phyloP scores from a whole-genome alignment of 208 protist genomes.

The Crithidia bombi region DNA sequence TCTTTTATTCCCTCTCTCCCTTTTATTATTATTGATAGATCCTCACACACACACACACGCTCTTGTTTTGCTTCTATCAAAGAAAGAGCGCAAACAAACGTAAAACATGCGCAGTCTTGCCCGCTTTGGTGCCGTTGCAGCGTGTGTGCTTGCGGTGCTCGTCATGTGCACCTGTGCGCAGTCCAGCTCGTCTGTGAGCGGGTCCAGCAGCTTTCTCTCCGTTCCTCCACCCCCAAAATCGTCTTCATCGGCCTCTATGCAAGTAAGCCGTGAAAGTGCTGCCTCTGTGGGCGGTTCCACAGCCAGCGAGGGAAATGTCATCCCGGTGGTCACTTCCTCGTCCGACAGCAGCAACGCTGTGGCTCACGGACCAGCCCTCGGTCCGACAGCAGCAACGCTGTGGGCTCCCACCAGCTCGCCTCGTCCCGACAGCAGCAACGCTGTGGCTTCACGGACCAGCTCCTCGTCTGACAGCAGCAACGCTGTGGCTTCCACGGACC shows the following conservation, averaged over 20 bases:
- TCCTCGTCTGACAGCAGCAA: too few relatives aligned
- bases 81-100: too few relatives aligned
- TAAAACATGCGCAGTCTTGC: not conserved
- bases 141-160: not conserved
- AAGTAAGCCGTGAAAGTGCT: not conserved
- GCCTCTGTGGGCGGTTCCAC: not conserved
- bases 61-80: too few relatives aligned
- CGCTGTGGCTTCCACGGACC: too few relatives aligned
- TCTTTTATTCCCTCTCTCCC: not conserved
- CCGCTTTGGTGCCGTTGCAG: not conserved
- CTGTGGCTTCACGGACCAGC: not conserved
- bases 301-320: too few relatives aligned
- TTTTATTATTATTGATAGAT: not conserved
- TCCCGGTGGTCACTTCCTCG: too few relatives aligned
- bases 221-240: not conserved
- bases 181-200: not conserved
- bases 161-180: slow-evolving; percentile 4
- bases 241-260: not conserved
- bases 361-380: too few relatives aligned
- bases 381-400: too few relatives aligned
- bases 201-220: not conserved
- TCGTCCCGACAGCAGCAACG: too few relatives aligned
- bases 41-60: too few relatives aligned
- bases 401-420: too few relatives aligned
- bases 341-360: too few relatives aligned